Percentiles rank a stretch among this genome's conserved stretches.
These are phyloP conservation scores for Russula compacta DNA, from an alignment of 768 basidiomycete genomes.

Conservation along the genomic window DNA sequence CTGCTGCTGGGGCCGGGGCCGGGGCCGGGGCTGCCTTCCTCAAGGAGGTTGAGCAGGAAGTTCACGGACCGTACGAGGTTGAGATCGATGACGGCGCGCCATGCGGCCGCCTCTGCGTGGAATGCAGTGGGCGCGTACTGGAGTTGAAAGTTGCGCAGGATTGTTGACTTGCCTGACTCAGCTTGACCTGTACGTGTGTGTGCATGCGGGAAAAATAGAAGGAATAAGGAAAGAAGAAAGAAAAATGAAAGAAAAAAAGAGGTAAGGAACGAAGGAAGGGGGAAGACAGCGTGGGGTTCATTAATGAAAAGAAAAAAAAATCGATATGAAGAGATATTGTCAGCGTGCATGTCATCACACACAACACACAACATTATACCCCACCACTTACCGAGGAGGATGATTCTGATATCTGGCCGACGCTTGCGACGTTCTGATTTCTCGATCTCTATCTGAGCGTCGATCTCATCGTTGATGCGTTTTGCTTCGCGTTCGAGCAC, in stretches of 20 bases:
- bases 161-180: constrained; percentile 60
- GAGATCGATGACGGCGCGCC: constrained; percentile 60
- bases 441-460: constrained; percentile 41
- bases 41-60: constrained; percentile 35
- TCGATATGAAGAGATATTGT: background rate
- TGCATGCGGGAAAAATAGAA: background rate
- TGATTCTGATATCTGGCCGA: constrained; percentile 37
- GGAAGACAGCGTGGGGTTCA: background rate
- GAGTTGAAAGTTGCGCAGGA: constrained; percentile 58
- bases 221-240: background rate
- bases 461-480: constrained; percentile 44
- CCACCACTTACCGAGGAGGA: constrained; percentile 43
- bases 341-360: too few relatives aligned
- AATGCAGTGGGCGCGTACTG: constrained; percentile 52
- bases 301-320: background rate
- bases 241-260: background rate
- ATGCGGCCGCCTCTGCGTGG: constrained; percentile 44
- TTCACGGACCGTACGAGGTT: constrained; percentile 52
- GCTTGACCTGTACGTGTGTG: constrained; percentile 40
- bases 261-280: background rate
- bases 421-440: constrained; percentile 34
- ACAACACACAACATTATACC: too few relatives aligned
- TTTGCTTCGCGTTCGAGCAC: constrained; percentile 42
- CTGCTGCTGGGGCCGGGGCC: background rate
- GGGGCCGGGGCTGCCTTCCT: background rate